Evolutionary conservation across 2,329 filamentous ascomycete species (phyloP), one percentile per base, ranked within the genome.

Genomic region (Penicillium sp.): DNA sequence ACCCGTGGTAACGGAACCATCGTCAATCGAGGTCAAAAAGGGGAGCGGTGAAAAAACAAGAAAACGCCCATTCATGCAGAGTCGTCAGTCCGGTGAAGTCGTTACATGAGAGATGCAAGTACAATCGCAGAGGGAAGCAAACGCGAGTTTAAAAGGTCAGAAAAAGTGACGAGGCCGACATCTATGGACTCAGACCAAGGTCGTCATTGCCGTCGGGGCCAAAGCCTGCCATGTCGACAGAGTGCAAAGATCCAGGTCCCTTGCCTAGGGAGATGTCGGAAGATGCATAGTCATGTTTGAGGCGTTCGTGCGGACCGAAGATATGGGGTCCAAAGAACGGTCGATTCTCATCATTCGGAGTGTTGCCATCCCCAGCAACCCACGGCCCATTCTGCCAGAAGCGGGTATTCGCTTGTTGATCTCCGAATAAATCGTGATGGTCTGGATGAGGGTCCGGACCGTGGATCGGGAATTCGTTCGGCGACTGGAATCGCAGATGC

Each of bases 201-300:
- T 76, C 72, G 46, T 74, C 72, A 9, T 67, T 65, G 19, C 54
- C 65, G 61, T 76, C 74, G 30, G 74, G 68, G 27, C 73, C 73
- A 49, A 76, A 76, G 13, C 72, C 74, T 53, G 73, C 74, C 73
- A 76, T 76, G 50, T 76, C 74, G 56, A 76, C 74, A 10, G 74
- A 76, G 57, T 76, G 73, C 47, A 76, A 61, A 7, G 74, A 76
- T 5, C 74, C 73, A 4, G 74, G 74, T 0, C 74, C 74, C 40
- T 72, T 71, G 30, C 73, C 73, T 16, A 76, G 57, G 27, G 74
- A 76, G 46, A 76, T 73, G 51, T 76, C 74, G 19, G 74, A 76
- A 10, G 74, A 74, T 29, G 72, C 73, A 63, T 76, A 76, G 59
- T 76, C 73, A 55, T 76, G 70, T 60, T 75, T 73, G 23, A 76